Conservation (phyloP, 2,329 filamentous ascomycete species). For the Cercospora sp. region DNA sequence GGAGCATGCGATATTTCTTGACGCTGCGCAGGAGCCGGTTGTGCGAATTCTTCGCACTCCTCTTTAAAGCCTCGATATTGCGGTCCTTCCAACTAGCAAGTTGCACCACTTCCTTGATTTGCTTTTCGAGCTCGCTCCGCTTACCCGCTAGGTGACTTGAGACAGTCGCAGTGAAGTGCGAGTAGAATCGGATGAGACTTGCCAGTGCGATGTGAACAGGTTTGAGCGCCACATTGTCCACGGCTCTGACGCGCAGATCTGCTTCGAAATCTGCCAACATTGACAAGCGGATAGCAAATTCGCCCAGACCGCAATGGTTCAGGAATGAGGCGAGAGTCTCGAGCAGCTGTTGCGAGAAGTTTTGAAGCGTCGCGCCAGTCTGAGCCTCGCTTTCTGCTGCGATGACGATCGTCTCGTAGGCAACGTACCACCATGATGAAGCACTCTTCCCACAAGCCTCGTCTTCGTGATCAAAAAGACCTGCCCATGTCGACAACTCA, state of each 20-base stretch:
- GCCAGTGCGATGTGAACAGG: slow-evolving; percentile 64
- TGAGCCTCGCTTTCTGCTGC: slow-evolving; percentile 46
- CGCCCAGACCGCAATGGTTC: slow-evolving; percentile 73
- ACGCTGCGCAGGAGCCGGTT: slow-evolving; percentile 89
- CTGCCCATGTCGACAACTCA: slow-evolving; percentile 89
- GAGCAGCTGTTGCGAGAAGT: slow-evolving; percentile 70
- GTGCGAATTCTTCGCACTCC: slow-evolving; percentile 88
- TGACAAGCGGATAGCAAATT: slow-evolving; percentile 69
- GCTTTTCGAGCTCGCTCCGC: slow-evolving; percentile 78
- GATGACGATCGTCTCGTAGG: slow-evolving; percentile 84
- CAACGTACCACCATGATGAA: slow-evolving; percentile 92
- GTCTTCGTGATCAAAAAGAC: slow-evolving; percentile 80
- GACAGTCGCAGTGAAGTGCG: slow-evolving; percentile 67
- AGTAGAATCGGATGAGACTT: slow-evolving; percentile 77
- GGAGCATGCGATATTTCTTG: slow-evolving; percentile 78
- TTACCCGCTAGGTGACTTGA: slow-evolving; percentile 65
- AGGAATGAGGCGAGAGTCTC: slow-evolving; percentile 79
- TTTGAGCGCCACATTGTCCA: slow-evolving; percentile 48
- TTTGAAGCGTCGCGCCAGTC: slow-evolving; percentile 46
- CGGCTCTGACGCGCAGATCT: slow-evolving; percentile 63
- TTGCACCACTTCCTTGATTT: slow-evolving; percentile 89
- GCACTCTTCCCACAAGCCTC: slow-evolving; percentile 75
- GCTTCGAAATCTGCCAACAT: slow-evolving; percentile 63
- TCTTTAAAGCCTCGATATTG: slow-evolving; percentile 83
- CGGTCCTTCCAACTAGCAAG: slow-evolving; percentile 98